Conservation (phyloP, 2,329 filamentous ascomycete genomes). For the Ophiostoma triangulosporum region DNA sequence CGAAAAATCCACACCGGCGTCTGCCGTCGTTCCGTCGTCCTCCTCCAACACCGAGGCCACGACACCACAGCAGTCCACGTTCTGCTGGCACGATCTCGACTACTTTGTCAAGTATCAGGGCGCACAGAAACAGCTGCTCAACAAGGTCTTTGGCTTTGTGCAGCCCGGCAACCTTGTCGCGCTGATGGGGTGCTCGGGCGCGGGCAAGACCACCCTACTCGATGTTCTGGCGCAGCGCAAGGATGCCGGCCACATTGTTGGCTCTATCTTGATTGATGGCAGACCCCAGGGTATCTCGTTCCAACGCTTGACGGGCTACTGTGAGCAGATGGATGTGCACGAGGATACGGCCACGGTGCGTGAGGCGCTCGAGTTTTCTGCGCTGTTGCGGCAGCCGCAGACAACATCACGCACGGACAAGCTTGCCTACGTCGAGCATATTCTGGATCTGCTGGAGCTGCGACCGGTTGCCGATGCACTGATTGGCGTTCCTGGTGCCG, state of each 20-base stretch:
- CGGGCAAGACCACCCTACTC: slow-evolving; percentile 81
- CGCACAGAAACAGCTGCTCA: slow-evolving; percentile 60
- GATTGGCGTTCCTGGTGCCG: slow-evolving; percentile 80
- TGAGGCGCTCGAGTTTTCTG: slow-evolving; percentile 77
- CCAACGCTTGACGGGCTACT: slow-evolving; percentile 84
- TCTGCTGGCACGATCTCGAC: slow-evolving; percentile 77
- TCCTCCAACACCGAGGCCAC: not conserved
- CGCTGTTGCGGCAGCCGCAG: slow-evolving; percentile 70
- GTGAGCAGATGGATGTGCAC: slow-evolving; percentile 86
- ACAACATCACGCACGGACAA: slow-evolving; percentile 65
- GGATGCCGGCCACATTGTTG: slow-evolving; percentile 77
- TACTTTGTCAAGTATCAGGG: slow-evolving; percentile 68
- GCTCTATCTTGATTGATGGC: slow-evolving; percentile 63
- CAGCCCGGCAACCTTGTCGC: slow-evolving; percentile 84
- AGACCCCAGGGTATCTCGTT: slow-evolving; percentile 64
- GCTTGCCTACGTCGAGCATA: slow-evolving; percentile 76
- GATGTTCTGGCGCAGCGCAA: slow-evolving; percentile 76
- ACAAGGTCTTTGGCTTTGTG: slow-evolving; percentile 88
- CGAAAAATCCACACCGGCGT: slow-evolving; percentile 48
- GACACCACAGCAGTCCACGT: slow-evolving; percentile 22
- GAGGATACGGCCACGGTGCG: slow-evolving; percentile 73
- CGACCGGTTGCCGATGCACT: slow-evolving; percentile 78
- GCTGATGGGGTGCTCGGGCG: slow-evolving; percentile 82
- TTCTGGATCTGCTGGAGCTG: slow-evolving; percentile 86
- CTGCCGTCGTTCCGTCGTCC: slow-evolving; percentile 24